Conservation (phyloP, 1,139 yeast species). For the Geotrichum histeridarum region DNA sequence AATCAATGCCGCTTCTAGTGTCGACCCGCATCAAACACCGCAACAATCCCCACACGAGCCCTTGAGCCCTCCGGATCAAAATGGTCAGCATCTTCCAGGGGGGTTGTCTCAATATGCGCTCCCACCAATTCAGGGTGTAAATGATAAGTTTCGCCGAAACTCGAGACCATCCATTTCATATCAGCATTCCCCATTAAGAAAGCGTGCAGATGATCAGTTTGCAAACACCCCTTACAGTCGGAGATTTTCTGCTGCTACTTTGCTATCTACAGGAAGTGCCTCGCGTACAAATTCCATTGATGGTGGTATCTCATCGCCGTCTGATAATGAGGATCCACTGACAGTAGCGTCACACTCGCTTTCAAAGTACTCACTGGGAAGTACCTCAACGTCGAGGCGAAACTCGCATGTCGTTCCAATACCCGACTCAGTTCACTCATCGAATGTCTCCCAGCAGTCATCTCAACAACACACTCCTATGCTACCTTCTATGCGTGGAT, state of each 20-base stretch:
- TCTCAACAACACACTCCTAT: conserved; percentile 13
- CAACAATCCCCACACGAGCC: conserved; percentile 8
- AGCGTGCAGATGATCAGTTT: conserved; percentile 16
- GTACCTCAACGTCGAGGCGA: conserved; percentile 27
- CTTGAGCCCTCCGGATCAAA: conserved; percentile 1
- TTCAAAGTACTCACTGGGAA: conserved; percentile 30
- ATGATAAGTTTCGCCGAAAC: conserved; percentile 12
- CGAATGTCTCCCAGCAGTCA: neutral
- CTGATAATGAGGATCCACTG: conserved; percentile 34
- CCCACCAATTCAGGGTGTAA: conserved; percentile 5
- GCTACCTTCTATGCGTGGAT: conserved; percentile 5
- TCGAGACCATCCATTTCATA: conserved; percentile 14
- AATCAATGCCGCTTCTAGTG: conserved; percentile 22
- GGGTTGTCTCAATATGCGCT: conserved; percentile 11
- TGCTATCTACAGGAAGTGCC: conserved; percentile 15
- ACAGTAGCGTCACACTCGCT: conserved; percentile 28
- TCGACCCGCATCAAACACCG: conserved; percentile 29
- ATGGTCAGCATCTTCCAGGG: conserved; percentile 16
- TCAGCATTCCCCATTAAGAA: conserved; percentile 18
- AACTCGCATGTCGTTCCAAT: conserved; percentile 30
- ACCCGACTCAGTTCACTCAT: conserved; percentile 5
- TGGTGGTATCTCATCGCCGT: conserved; percentile 23
- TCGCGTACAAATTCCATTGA: conserved; percentile 20
- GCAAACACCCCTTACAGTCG: conserved; percentile 19
- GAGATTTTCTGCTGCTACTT: conserved; percentile 13